phyloP scores from a whole-genome alignment of 2,329 filamentous ascomycete species.

The Plenodomus tracheiphilus region DNA sequence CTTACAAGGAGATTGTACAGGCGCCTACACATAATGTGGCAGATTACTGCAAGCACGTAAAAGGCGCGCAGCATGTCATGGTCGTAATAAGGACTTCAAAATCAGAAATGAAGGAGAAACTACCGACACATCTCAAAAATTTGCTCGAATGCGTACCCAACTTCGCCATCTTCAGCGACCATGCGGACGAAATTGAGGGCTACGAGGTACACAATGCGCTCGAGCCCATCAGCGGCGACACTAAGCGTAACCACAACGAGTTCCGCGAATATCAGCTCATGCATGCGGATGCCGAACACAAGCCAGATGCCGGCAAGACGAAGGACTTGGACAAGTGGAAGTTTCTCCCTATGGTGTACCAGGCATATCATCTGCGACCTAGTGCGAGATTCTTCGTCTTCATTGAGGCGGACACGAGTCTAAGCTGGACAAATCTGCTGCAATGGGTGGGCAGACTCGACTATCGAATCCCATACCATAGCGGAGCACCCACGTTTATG shows the following conservation, averaged over 20 bases:
- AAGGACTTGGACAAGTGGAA: constrained; percentile 63
- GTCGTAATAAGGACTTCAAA: constrained; percentile 63
- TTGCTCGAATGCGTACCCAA: constrained; percentile 60
- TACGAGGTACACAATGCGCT: constrained; percentile 56
- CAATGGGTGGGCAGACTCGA: constrained; percentile 47
- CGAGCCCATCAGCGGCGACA: constrained; percentile 41
- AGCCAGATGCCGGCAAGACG: constrained; percentile 49
- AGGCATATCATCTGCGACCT: constrained; percentile 46
- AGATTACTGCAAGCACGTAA: constrained; percentile 29
- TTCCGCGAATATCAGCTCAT: constrained; percentile 58
- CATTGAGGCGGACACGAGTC: constrained; percentile 40
- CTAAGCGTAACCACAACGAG: constrained; percentile 49
- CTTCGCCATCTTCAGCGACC: constrained; percentile 63
- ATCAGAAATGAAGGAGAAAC: constrained; percentile 57
- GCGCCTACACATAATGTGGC: constrained; percentile 5
- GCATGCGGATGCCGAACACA: constrained; percentile 47
- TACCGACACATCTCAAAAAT: constrained; percentile 58
- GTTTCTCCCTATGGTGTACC: constrained; percentile 59
- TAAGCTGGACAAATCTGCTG: constrained; percentile 45
- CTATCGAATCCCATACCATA: constrained; percentile 47
- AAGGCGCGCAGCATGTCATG: constrained; percentile 54
- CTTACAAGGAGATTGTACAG: neutral
- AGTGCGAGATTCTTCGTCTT: constrained; percentile 36
- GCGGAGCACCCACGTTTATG: constrained; percentile 45
- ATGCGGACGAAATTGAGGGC: constrained; percentile 56